These are phyloP conservation scores for Capsicum rhomboideum DNA, from an alignment of 257 asterid genomes.

Conservation along the genomic window DNA sequence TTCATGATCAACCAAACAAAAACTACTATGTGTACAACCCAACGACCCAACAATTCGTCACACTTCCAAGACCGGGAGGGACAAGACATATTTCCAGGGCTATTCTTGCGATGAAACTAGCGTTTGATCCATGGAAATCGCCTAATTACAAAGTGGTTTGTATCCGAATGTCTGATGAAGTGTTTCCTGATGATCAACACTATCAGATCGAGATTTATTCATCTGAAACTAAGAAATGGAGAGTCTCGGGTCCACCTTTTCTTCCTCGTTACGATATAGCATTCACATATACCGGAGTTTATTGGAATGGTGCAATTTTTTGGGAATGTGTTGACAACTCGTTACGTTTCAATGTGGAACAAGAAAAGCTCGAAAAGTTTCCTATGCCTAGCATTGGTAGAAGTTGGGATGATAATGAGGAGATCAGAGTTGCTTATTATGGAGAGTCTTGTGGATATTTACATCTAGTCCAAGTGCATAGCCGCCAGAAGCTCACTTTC, in stretches of 20 bases:
- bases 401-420: not conserved
- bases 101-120: constrained; percentile 17
- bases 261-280: not conserved
- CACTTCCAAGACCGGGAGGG: constrained; percentile 14
- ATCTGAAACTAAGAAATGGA: constrained; percentile 6
- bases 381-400: not conserved
- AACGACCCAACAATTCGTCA: constrained; percentile 7
- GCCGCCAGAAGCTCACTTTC: not conserved
- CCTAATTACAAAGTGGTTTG: constrained; percentile 14
- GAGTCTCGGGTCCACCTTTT: constrained; percentile 11
- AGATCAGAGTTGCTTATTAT: not conserved
- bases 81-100: not conserved
- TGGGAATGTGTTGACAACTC: not conserved
- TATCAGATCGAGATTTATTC: constrained; percentile 23
- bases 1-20: not conserved
- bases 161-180: constrained; percentile 9
- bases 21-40: constrained; percentile 29
- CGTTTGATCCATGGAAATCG: constrained; percentile 19
- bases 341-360: not conserved
- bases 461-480: not conserved
- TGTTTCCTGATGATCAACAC: not conserved
- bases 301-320: not conserved
- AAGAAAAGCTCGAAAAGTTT: not conserved
- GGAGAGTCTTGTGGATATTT: not conserved
- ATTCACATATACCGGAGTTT: not conserved